A percentile compares a stretch with the other conserved stretches of the same genome.
These are phyloP conservation scores for Claviceps pazoutovae DNA, from an alignment of 2,329 filamentous ascomycete species.

Conservation along the genomic window DNA sequence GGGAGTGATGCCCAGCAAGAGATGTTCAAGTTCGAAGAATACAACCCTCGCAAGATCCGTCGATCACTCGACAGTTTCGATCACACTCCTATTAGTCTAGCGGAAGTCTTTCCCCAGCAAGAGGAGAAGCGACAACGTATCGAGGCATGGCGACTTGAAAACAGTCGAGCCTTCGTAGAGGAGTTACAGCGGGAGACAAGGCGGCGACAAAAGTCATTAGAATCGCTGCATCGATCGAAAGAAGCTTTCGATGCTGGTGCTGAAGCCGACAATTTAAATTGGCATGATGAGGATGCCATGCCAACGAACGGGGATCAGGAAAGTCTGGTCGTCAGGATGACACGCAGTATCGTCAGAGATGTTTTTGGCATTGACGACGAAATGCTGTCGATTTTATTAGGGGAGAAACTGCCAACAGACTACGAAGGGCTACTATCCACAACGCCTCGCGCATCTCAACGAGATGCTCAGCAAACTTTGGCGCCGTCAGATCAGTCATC, in stretches of 20 bases:
- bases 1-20: conserved; percentile 59
- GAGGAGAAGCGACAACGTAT: conserved; percentile 70
- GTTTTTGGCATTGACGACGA: conserved; percentile 83
- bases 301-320: conserved; percentile 39
- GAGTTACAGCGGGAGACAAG: conserved; percentile 80
- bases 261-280: conserved; percentile 30
- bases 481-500: conserved; percentile 26
- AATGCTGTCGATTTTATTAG: conserved; percentile 73
- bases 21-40: conserved; percentile 77
- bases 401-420: conserved; percentile 53
- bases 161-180: conserved; percentile 71
- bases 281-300: conserved; percentile 37
- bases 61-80: conserved; percentile 40
- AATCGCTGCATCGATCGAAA: conserved; percentile 23
- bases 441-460: conserved; percentile 30
- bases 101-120: conserved; percentile 45
- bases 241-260: conserved; percentile 17
- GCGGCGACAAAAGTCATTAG: conserved; percentile 49
- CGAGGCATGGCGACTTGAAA: conserved; percentile 83
- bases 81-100: conserved; percentile 33
- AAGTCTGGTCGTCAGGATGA: conserved; percentile 68
- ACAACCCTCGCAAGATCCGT: conserved; percentile 56
- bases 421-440: conserved; percentile 33
- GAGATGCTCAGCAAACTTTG: conserved; percentile 15
- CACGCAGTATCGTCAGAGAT: conserved; percentile 73